A percentile compares a stretch with the other conserved stretches of the same genome.
Evolutionary conservation across 768 basidiomycete genomes (phyloP).

Genomic region (Psilocybe cyanescens): DNA sequence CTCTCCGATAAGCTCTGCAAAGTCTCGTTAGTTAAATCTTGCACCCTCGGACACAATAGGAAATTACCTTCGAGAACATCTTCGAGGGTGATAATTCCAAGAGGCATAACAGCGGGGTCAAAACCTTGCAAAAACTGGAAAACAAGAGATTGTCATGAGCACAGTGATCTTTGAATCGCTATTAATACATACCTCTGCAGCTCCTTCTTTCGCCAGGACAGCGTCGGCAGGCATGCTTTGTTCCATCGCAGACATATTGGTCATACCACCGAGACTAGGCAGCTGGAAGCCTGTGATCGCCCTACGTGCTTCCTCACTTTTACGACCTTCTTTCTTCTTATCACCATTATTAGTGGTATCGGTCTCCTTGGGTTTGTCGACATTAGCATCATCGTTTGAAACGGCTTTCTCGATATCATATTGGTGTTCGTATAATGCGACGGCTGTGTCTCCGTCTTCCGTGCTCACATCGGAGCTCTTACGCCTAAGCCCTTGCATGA

Average conservation of each 20-base stretch:
- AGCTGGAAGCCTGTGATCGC: conserved; percentile 38
- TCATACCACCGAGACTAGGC: conserved; percentile 45
- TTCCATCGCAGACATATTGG: conserved; percentile 57
- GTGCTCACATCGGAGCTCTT: conserved; percentile 24
- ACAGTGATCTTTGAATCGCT: background rate
- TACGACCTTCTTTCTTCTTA: conserved; percentile 12
- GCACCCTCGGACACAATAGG: background rate
- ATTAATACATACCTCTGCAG: conserved; percentile 62
- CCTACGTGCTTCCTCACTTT: conserved; percentile 28
- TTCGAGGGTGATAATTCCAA: conserved; percentile 93
- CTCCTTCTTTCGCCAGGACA: conserved; percentile 73
- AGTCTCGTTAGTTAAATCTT: background rate
- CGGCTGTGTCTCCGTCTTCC: conserved; percentile 13
- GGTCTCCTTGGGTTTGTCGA: background rate
- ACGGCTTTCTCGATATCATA: conserved; percentile 33
- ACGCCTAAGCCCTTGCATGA: conserved; percentile 19
- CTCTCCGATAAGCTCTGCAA: conserved; percentile 84
- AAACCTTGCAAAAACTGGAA: conserved; percentile 77
- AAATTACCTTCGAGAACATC: conserved; percentile 84
- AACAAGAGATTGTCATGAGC: background rate
- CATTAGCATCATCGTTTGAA: background rate
- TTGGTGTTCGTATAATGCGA: background rate
- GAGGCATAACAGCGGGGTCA: conserved; percentile 81
- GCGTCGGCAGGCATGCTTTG: conserved; percentile 92
- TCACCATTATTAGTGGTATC: background rate